A percentile compares a stretch with the other conserved stretches of the same genome.
Conservation (phyloP, 1,284 basidiomycete species). For the Amylostereum areolatum region DNA sequence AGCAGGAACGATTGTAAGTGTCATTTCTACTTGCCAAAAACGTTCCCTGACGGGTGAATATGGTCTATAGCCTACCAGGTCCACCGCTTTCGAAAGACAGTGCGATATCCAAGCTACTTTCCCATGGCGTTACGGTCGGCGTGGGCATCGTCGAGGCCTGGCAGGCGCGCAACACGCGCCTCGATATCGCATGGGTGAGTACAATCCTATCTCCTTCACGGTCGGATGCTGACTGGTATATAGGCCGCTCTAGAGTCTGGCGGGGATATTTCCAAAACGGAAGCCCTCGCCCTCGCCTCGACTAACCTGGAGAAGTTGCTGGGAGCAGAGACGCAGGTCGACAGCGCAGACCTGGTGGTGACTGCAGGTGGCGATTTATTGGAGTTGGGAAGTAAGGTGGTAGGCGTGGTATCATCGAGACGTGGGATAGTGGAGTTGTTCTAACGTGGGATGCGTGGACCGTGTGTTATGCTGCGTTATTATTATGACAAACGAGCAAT, state of each 20-base stretch:
- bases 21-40: neutral
- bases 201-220: neutral
- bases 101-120: constrained; percentile 37
- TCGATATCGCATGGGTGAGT: constrained; percentile 49
- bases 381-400: constrained; percentile 39
- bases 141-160: constrained; percentile 44
- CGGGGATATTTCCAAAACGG: constrained; percentile 32
- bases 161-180: constrained; percentile 44
- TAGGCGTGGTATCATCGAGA: constrained; percentile 37
- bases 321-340: constrained; percentile 16
- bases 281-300: constrained; percentile 40
- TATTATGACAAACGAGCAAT: too few species aligned
- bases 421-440: constrained; percentile 21
- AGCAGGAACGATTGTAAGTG: constrained; percentile 36
- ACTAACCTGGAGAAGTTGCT: constrained; percentile 48
- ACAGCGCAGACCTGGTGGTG: constrained; percentile 40
- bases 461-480: too few species aligned
- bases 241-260: constrained; percentile 26
- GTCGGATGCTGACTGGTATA: neutral
- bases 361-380: constrained; percentile 22
- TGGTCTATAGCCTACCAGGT: constrained; percentile 38
- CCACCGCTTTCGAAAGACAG: constrained; percentile 47
- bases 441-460: neutral
- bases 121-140: constrained; percentile 47
- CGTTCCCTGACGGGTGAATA: neutral